phyloP scores from a whole-genome alignment of 75 land plant species.

The Pinus tabuliformis region DNA sequence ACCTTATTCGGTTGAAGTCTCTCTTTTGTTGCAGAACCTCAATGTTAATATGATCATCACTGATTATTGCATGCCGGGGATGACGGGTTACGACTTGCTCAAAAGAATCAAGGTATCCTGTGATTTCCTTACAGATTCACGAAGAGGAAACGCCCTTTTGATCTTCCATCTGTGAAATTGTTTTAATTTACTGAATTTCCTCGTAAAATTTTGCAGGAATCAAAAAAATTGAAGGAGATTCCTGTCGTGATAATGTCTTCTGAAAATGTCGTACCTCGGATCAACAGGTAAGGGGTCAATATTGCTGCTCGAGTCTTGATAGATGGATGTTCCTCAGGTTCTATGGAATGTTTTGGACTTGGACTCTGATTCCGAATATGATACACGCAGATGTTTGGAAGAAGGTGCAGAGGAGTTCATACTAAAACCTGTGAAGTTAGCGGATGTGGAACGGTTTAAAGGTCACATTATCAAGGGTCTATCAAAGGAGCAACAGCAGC shows the following conservation, averaged over 20 bases:
- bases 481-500: constrained; percentile 12
- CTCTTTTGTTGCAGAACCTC: constrained; percentile 12
- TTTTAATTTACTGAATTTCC: too few relatives aligned
- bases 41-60: constrained; percentile 47
- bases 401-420: constrained; percentile 80
- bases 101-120: constrained; percentile 47
- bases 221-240: constrained; percentile 52
- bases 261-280: constrained; percentile 63
- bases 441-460: constrained; percentile 56
- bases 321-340: background rate
- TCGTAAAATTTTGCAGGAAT: constrained; percentile 32
- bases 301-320: background rate
- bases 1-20: too few relatives aligned
- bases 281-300: constrained; percentile 39
- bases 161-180: too few relatives aligned
- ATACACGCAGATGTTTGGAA: constrained; percentile 51
- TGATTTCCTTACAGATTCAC: background rate
- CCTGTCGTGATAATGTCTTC: constrained; percentile 86
- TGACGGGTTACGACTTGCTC: constrained; percentile 59
- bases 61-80: constrained; percentile 57
- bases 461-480: constrained; percentile 39
- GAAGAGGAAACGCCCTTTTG: too few relatives aligned
- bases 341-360: background rate
- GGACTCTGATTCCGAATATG: constrained; percentile 8
- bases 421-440: constrained; percentile 61